These are phyloP conservation scores for Exidia glandulosa DNA, from an alignment of 768 basidiomycete genomes.

Conservation along the genomic window DNA sequence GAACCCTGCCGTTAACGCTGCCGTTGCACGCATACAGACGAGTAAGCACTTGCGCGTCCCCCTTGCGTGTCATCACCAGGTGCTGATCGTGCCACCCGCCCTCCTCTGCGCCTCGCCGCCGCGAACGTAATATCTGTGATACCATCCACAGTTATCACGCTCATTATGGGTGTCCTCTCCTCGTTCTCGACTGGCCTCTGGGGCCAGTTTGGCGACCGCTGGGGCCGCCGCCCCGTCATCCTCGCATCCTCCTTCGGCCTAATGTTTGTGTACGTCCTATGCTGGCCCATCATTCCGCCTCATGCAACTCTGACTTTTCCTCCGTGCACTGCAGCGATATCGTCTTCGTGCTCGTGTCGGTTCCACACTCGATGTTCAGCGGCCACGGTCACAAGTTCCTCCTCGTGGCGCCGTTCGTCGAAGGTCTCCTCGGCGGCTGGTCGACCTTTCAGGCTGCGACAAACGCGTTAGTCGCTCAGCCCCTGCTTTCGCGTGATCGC, in stretches of 20 bases:
- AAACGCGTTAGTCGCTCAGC: conserved; percentile 29
- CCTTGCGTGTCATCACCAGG: not conserved
- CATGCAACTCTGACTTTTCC: conserved; percentile 1
- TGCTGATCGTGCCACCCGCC: too few relatives aligned
- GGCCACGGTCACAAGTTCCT: conserved; percentile 64
- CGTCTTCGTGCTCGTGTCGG: conserved; percentile 69
- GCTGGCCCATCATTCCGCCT: conserved; percentile 23
- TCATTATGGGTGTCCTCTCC: conserved; percentile 66
- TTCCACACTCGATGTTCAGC: conserved; percentile 43
- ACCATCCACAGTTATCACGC: conserved; percentile 37
- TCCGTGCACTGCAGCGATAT: conserved; percentile 50
- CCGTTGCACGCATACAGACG: conserved; percentile 65
- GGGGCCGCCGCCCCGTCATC: conserved; percentile 69
- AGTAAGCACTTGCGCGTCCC: conserved; percentile 16
- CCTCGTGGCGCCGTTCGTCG: conserved; percentile 64
- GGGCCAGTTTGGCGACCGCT: conserved; percentile 66
- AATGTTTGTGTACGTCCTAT: conserved; percentile 51
- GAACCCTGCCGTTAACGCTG: conserved; percentile 51
- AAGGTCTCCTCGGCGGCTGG: conserved; percentile 76
- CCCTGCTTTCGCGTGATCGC: conserved; percentile 18
- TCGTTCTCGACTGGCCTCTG: conserved; percentile 81
- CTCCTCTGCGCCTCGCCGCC: not conserved
- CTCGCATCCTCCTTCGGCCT: conserved; percentile 56
- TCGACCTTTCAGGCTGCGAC: conserved; percentile 51
- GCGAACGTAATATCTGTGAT: not conserved